A percentile compares a stretch with the other conserved stretches of the same genome.
These are phyloP conservation scores for Diplodia mutila DNA, from an alignment of 2,329 filamentous ascomycete genomes.

Conservation along the genomic window DNA sequence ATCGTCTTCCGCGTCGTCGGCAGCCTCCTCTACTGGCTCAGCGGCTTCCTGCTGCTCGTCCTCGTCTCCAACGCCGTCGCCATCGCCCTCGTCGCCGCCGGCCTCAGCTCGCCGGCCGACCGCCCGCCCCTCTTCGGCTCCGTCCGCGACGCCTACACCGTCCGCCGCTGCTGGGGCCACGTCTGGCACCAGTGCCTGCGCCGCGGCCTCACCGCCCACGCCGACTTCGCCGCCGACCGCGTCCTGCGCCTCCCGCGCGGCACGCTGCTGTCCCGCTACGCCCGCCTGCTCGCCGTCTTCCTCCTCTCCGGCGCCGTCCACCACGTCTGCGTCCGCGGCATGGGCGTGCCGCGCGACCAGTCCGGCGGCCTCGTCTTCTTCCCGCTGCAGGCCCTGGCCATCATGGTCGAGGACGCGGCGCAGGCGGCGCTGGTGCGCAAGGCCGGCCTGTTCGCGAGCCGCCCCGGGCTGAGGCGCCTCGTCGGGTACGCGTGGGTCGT, in stretches of 20 bases:
- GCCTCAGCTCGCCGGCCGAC: background rate
- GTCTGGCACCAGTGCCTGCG: conserved; percentile 6
- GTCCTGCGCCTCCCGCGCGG: conserved; percentile 21
- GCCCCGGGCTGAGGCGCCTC: background rate
- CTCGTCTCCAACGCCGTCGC: background rate
- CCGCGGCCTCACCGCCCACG: conserved; percentile 1
- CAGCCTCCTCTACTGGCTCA: background rate
- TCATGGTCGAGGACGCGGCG: background rate
- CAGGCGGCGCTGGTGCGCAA: background rate
- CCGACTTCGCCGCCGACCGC: background rate
- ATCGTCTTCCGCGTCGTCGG: background rate
- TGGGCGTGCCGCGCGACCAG: background rate
- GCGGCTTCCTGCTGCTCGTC: background rate
- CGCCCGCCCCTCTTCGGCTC: background rate
- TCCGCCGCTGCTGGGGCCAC: background rate
- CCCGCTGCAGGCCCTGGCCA: background rate
- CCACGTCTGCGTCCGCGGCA: background rate
- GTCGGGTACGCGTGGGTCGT: background rate
- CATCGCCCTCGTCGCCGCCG: background rate
- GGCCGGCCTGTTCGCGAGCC: too few species aligned
- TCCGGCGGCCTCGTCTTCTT: background rate
- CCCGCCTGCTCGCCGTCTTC: conserved; percentile 26
- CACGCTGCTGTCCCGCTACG: conserved; percentile 24
- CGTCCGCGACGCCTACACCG: background rate
- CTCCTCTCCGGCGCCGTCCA: conserved; percentile 28